Evolutionary conservation across 495 filamentous ascomycete species (phyloP), one percentile per base, ranked within the genome.

Genomic region (Lophiostoma macrostomum): DNA sequence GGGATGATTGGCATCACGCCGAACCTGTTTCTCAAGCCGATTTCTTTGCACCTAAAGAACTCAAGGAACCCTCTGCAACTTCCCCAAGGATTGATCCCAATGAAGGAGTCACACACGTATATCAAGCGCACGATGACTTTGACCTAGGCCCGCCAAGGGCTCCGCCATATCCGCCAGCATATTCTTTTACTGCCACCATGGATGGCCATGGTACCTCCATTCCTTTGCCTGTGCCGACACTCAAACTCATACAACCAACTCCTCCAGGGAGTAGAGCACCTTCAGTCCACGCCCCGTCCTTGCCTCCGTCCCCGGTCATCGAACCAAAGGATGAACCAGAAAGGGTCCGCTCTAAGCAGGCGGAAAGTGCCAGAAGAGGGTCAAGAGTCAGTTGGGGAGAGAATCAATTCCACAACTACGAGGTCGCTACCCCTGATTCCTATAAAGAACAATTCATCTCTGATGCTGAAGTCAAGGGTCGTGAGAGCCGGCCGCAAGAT

Each of bases 331-430:
- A 58, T n/a, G 42, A 53, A 19, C 30, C 39, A 5, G 32, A 58
- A 45, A 35, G 54, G 12, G 47, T 30, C 14, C 28, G 14, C 22
- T n/a, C 51, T 5, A 48, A 50, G 28, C 46, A 56, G 32, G 39
- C 41, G 2, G 50, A 47, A 22, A 31, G 47, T 14, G 53, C 19
- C 16, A 40, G 37, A 32, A 28, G 39, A 19, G 31, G 24, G n/a
- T 51, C 60, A 12, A 63, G 56, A 19, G 67, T 72, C n/a, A 60
- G 64, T n/a, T 72, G 69, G 69, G 68, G 70, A 14, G 66, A 67
- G 36, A 63, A 68, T 34, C 57, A 66, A 46, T 69, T 63, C 31
- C 62, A 63, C 36, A 52, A 63, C 39, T 73, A 69, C 34, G 67
- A 71, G 14, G 65, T 63, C 27, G 53, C 36, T 19, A 67, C 67